Percentiles rank a stretch among this genome's conserved stretches.
These are phyloP conservation scores for Populus trichocarpa DNA, from an alignment of 441 rosid species.

Conservation along the genomic window DNA sequence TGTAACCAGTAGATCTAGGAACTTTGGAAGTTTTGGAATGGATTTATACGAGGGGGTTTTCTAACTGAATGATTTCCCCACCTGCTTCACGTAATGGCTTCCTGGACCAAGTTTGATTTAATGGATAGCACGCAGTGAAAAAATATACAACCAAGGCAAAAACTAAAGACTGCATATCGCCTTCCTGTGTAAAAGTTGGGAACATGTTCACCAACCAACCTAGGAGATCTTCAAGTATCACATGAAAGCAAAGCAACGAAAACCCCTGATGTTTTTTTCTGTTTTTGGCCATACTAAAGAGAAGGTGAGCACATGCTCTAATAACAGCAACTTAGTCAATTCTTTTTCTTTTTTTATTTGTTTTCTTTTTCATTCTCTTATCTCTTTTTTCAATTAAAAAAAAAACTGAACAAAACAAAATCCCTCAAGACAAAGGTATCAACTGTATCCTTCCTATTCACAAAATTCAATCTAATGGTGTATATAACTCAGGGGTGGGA, in stretches of 20 bases:
- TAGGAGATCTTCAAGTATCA: not conserved
- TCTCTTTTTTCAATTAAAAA: not conserved
- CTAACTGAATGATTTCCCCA: not conserved
- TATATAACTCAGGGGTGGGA: conserved; percentile 11
- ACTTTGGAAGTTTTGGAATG: not conserved
- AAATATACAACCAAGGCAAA: not conserved
- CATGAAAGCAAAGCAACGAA: not conserved
- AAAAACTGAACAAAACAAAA: not conserved
- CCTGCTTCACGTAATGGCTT: not conserved
- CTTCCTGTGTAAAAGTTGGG: not conserved
- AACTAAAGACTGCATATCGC: not conserved
- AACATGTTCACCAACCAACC: not conserved
- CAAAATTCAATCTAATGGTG: conserved; percentile 29
- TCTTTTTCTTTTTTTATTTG: not conserved
- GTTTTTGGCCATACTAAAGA: not conserved
- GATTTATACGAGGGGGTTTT: not conserved
- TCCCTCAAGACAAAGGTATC: not conserved
- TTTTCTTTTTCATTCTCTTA: not conserved
- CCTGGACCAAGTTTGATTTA: not conserved
- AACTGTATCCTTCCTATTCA: conserved; percentile 33
- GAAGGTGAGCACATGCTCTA: not conserved
- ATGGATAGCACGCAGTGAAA: not conserved
- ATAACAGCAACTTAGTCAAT: not conserved
- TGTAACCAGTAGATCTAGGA: not conserved
- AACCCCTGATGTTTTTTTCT: not conserved